A percentile compares a stretch with the other conserved stretches of the same genome.
phyloP scores from a whole-genome alignment of 164 flowering plant genomes.

The Chimonanthus salicifolius region DNA sequence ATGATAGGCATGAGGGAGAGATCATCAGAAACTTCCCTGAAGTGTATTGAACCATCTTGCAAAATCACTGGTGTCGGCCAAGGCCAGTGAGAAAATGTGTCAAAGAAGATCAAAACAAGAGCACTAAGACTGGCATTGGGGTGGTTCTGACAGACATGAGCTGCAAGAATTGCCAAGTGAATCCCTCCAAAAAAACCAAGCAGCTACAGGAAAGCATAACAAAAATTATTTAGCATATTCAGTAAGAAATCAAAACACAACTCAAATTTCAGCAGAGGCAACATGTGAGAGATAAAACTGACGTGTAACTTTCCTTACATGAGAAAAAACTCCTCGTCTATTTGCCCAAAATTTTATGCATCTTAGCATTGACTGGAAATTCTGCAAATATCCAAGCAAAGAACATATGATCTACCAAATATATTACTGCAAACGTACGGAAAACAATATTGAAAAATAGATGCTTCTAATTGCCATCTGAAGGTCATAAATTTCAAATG shows the following conservation, averaged over 20 bases:
- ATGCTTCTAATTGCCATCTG: too few relatives aligned
- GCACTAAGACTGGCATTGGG: conserved; percentile 34
- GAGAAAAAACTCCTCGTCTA: conserved; percentile 52
- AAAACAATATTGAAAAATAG: too few relatives aligned
- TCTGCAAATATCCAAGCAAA: conserved; percentile 23
- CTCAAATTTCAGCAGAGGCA: background rate
- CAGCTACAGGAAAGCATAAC: conserved; percentile 28
- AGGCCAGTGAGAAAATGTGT: conserved; percentile 43
- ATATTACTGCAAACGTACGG: background rate
- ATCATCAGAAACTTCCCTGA: conserved; percentile 10
- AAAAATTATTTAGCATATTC: background rate
- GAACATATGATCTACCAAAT: conserved; percentile 3
- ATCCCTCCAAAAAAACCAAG: conserved; percentile 58
- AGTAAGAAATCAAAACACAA: background rate
- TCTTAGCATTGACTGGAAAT: conserved; percentile 38
- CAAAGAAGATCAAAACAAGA: conserved; percentile 36
- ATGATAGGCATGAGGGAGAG: conserved; percentile 42
- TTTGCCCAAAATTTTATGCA: conserved; percentile 53
- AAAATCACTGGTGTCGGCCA: conserved; percentile 55
- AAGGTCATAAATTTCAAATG: too few relatives aligned
- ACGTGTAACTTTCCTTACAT: conserved; percentile 28
- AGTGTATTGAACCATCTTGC: conserved; percentile 25
- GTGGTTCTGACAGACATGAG: conserved; percentile 38
- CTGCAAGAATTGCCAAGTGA: conserved; percentile 51
- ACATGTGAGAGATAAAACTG: background rate